Percentiles rank a stretch among this genome's conserved stretches.
Conservation (phyloP, 2,329 filamentous ascomycete genomes). For the Colletotrichum navitas region DNA sequence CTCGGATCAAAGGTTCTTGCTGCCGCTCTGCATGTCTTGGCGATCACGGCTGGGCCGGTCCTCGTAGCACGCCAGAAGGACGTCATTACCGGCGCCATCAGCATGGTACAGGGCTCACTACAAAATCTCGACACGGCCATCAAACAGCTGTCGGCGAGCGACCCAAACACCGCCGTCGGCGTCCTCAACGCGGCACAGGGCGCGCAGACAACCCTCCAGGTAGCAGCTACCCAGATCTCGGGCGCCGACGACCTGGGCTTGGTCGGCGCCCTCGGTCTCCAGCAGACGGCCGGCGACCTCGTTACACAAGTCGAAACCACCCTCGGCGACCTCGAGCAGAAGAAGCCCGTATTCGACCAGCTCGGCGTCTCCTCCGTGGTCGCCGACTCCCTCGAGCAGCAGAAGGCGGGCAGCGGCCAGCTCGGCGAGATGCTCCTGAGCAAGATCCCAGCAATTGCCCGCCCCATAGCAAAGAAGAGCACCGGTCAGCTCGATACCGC, state of each 20-base stretch:
- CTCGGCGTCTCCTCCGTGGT: slow-evolving; percentile 35
- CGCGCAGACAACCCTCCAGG: slow-evolving; percentile 13
- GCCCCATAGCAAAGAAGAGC: slow-evolving; percentile 38
- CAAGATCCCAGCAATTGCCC: slow-evolving; percentile 35
- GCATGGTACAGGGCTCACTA: slow-evolving; percentile 25
- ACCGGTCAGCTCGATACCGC: slow-evolving; percentile 30
- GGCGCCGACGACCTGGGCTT: slow-evolving; percentile 23
- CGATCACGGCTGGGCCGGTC: slow-evolving; percentile 30
- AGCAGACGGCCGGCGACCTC: slow-evolving; percentile 30
- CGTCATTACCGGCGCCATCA: slow-evolving; percentile 31
- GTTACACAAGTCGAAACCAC: slow-evolving; percentile 30
- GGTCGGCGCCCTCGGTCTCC: slow-evolving; percentile 34
- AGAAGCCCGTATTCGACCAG: slow-evolving; percentile 40
- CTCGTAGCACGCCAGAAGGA: slow-evolving; percentile 19
- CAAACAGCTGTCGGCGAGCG: slow-evolving; percentile 19
- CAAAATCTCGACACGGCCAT: slow-evolving; percentile 33
- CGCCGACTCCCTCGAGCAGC: slow-evolving; percentile 18
- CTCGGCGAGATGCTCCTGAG: slow-evolving; percentile 25
- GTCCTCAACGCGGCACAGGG: slow-evolving; percentile 32
- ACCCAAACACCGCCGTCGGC: slow-evolving; percentile 19
- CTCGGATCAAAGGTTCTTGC: slow-evolving; percentile 18
- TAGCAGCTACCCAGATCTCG: slow-evolving; percentile 20
- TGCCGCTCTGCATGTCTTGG: slow-evolving; percentile 37
- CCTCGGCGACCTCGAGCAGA: slow-evolving; percentile 30
- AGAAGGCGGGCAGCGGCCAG: slow-evolving; percentile 25